Evolutionary conservation across 768 basidiomycete species (phyloP).

Genomic region (Kwoniella bestiolae): DNA sequence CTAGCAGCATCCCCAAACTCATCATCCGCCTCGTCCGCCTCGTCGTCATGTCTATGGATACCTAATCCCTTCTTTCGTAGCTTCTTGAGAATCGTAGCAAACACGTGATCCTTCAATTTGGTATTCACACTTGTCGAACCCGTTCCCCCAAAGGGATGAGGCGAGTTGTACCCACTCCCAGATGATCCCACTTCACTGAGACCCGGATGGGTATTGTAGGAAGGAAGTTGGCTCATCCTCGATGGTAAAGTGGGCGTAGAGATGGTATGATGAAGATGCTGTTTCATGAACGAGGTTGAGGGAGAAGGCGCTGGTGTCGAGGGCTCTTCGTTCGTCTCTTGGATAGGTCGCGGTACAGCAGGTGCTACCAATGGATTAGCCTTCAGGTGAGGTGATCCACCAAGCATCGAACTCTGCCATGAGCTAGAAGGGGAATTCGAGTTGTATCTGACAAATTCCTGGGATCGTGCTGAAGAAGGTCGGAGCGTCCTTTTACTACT

Average conservation of each 20-base stretch:
- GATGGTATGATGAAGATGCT: constrained; percentile 49
- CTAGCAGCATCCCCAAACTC: constrained; percentile 49
- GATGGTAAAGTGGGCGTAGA: constrained; percentile 47
- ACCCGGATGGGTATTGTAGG: not conserved
- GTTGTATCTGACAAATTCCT: constrained; percentile 29
- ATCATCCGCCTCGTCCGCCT: constrained; percentile 57
- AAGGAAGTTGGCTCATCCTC: constrained; percentile 15
- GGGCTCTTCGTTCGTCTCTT: constrained; percentile 33
- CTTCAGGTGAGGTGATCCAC: constrained; percentile 32
- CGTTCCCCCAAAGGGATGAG: constrained; percentile 72
- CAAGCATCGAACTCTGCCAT: constrained; percentile 29
- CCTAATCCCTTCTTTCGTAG: constrained; percentile 44
- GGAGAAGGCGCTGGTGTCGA: constrained; percentile 44
- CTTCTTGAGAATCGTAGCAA: constrained; percentile 77
- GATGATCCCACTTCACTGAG: not conserved
- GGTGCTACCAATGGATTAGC: constrained; percentile 13
- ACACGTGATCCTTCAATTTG: constrained; percentile 92
- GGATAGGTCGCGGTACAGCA: constrained; percentile 32
- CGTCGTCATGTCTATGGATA: constrained; percentile 52
- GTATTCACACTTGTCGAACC: constrained; percentile 94
- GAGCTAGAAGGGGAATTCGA: constrained; percentile 38
- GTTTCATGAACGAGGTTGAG: constrained; percentile 13
- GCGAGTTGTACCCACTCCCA: constrained; percentile 36
- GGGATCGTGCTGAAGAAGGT: constrained; percentile 42
- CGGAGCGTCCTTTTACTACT: constrained; percentile 22